Base-by-base conservation (phyloP, 202 grass and related monocot species). In the Bolboschoenoplectus hybrid region DNA sequence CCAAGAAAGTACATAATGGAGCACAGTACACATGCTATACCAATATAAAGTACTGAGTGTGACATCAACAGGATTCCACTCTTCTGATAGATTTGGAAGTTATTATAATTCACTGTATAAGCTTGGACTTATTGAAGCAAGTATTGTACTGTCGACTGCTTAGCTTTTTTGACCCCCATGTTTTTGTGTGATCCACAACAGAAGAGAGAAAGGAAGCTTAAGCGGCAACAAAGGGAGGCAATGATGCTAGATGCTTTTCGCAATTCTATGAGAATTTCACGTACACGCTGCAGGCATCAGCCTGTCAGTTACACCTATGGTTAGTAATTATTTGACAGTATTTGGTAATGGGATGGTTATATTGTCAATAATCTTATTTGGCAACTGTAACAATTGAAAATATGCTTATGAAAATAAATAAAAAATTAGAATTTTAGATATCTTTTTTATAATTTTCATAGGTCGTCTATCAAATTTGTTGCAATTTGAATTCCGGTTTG, bases 191-290 rank as follows among this genome's bases (percentile, higher is more conserved):
- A 62, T 81, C 61, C 63, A 57, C 20, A 87, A 82, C 85, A 98
- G 93, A 98, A 94, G 81, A 95, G 89, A 91, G 82, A 90, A 40
- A 91, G 84, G 84, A 67, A 74, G 20, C 63, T 95, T 69, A 95
- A 95, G 90, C 80, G 88, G 35, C 93, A 88, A 82, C 90, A 97
- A 82, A 89, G 85, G 71, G 89, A 93, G 85, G 88, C 88, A 57
- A 84, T 84, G 68, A 39, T 87, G 83, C 82, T 94, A 80, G 90
- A 89, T 44, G 58, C 26, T 87, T 91, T 87, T 85, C 78, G 63
- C 76, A 73, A 81, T 82, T 63, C 85, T 63, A 72, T 69, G 80
- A 71, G 85, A 85, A 88, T 34, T 53, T 65, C 80, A 69, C 93
- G 91, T 36, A 84, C 86, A 79, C 52, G 90, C 74, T 89, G 93